Conservation (phyloP, 1,284 basidiomycete genomes). For the Coriolopsis trogii region DNA sequence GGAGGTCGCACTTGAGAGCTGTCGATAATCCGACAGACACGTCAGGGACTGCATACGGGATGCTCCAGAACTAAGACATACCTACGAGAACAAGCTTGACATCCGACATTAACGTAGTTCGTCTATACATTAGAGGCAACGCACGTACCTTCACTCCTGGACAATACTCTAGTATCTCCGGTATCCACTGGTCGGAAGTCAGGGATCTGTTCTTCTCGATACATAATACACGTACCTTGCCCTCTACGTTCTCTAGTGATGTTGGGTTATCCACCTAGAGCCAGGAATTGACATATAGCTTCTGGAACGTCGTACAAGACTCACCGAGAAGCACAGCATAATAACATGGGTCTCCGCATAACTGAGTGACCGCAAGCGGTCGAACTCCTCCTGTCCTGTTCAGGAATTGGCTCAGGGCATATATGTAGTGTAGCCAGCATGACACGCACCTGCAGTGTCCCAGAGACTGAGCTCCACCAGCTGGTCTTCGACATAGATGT, state of each 20-base stretch:
- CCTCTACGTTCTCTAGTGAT: conserved; percentile 90
- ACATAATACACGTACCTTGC: conserved; percentile 62
- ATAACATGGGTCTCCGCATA: conserved; percentile 96
- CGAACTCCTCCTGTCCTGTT: conserved; percentile 96
- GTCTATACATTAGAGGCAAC: neutral
- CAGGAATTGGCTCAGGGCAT: conserved; percentile 19
- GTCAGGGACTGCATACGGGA: too few species aligned
- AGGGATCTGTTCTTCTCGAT: neutral
- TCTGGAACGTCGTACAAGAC: too few species aligned
- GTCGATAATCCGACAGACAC: too few species aligned
- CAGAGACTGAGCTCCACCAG: conserved; percentile 89
- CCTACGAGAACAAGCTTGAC: conserved; percentile 83
- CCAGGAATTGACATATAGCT: conserved; percentile 43
- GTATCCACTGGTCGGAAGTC: conserved; percentile 68
- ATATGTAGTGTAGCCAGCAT: neutral
- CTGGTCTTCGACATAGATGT: conserved; percentile 81
- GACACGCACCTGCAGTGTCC: conserved; percentile 88
- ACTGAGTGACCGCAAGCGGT: conserved; percentile 85
- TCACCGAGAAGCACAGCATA: conserved; percentile 91
- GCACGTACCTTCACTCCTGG: conserved; percentile 83
- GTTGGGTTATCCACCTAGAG: conserved; percentile 90
- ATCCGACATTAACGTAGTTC: neutral
- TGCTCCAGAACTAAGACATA: too few species aligned
- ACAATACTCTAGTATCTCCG: conserved; percentile 88
- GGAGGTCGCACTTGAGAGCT: conserved; percentile 95